These are phyloP conservation scores for Malassezia cuniculi DNA, from an alignment of 1,284 basidiomycete species.

Conservation along the genomic window DNA sequence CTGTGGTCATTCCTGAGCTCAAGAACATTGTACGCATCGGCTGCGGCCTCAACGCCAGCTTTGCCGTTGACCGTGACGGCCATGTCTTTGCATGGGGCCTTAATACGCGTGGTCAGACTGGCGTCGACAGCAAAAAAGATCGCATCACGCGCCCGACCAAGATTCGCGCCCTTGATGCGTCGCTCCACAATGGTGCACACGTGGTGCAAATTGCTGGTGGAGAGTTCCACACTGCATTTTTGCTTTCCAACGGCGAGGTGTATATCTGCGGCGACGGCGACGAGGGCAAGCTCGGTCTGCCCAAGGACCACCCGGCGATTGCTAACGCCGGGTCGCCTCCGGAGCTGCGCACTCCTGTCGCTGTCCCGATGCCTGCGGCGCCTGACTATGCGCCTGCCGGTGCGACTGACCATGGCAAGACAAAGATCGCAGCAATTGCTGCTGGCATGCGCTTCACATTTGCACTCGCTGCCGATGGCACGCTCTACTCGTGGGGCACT, in stretches of 20 bases:
- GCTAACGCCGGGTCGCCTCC: slow-evolving; percentile 16
- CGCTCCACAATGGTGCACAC: slow-evolving; percentile 51
- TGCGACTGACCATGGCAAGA: slow-evolving; percentile 46
- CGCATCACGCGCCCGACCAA: slow-evolving; percentile 58
- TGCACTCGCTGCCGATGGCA: slow-evolving; percentile 63
- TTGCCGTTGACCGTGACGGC: slow-evolving; percentile 70
- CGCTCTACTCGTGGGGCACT: slow-evolving; percentile 73
- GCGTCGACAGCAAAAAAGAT: slow-evolving; percentile 49
- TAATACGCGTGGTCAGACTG: slow-evolving; percentile 63
- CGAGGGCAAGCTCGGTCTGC: slow-evolving; percentile 32
- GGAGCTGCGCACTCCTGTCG: slow-evolving; percentile 28
- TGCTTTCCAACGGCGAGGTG: slow-evolving; percentile 68
- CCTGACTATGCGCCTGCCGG: slow-evolving; percentile 32
- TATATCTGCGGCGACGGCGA: slow-evolving; percentile 47
- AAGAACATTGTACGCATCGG: slow-evolving; percentile 65
- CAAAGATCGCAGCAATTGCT: slow-evolving; percentile 62
- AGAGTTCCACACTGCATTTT: slow-evolving; percentile 74
- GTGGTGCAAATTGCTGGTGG: slow-evolving; percentile 57
- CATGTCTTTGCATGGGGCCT: slow-evolving; percentile 82
- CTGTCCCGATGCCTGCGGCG: slow-evolving; percentile 45
- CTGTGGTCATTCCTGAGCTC: slow-evolving; percentile 58
- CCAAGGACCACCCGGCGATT: slow-evolving; percentile 18
- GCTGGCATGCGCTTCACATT: slow-evolving; percentile 70
- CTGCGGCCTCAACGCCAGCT: slow-evolving; percentile 71
- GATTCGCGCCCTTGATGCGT: slow-evolving; percentile 57